These are phyloP conservation scores for Leucaena leucocephala DNA, from an alignment of 306 rosid species.

Conservation along the genomic window DNA sequence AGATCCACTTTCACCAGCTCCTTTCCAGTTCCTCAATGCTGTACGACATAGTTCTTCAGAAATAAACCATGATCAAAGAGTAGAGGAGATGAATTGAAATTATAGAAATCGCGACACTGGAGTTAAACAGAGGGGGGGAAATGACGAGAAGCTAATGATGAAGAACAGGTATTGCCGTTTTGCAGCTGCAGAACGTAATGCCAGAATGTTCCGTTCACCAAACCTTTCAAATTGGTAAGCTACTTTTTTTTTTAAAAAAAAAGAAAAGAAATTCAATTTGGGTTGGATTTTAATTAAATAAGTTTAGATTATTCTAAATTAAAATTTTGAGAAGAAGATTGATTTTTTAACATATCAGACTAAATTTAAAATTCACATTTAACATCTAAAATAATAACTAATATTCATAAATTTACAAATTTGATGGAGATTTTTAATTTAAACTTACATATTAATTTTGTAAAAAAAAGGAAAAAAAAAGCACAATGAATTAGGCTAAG, in stretches of 20 bases:
- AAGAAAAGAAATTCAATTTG: no score
- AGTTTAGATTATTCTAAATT: no score
- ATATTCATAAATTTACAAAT: no score
- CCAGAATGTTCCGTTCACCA: background rate
- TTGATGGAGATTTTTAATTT: no score
- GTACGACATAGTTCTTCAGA: background rate
- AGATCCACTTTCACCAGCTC: background rate
- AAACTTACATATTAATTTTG: no score
- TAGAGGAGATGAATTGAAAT: background rate
- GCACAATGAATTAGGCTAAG: background rate
- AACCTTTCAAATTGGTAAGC: background rate
- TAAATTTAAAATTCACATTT: no score
- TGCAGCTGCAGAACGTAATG: background rate
- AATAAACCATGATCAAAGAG: background rate
- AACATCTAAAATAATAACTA: no score
- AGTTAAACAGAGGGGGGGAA: background rate
- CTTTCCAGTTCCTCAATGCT: background rate
- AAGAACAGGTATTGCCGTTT: background rate
- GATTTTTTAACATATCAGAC: no score
- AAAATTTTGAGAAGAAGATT: no score
- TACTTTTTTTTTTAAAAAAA: background rate
- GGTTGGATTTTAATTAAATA: no score
- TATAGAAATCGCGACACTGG: background rate
- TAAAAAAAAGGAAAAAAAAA: no score
- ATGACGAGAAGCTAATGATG: background rate